Percentiles rank a stretch among this genome's conserved stretches.
phyloP scores from a whole-genome alignment of 1,284 basidiomycete species.

The Dichomitus squalens region DNA sequence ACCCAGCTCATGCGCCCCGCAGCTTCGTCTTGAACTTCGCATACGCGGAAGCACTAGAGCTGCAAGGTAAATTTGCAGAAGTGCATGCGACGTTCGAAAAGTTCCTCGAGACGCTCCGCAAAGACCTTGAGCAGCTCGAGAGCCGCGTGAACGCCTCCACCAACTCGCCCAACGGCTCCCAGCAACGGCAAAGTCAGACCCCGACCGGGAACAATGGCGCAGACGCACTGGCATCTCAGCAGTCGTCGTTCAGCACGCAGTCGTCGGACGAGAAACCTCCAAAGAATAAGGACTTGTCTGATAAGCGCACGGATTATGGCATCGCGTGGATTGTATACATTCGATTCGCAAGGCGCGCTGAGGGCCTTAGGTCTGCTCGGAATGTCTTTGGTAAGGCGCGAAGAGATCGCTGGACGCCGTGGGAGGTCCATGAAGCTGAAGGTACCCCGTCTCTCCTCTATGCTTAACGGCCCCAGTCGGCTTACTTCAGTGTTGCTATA shows the following conservation, averaged over 20 bases:
- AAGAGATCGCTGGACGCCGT: conserved; percentile 83
- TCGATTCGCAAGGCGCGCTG: conserved; percentile 86
- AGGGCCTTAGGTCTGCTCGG: conserved; percentile 81
- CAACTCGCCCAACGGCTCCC: conserved; percentile 39
- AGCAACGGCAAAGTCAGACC: conserved; percentile 5
- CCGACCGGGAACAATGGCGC: neutral
- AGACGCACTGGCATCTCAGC: neutral
- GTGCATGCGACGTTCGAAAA: conserved; percentile 73
- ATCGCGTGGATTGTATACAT: conserved; percentile 87
- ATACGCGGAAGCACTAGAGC: conserved; percentile 84
- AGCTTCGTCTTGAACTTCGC: conserved; percentile 92
- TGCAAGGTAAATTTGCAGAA: conserved; percentile 61
- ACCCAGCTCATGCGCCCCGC: neutral
- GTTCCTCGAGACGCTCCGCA: conserved; percentile 71
- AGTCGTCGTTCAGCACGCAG: conserved; percentile 44
- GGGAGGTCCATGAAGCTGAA: conserved; percentile 94
- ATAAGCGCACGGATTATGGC: conserved; percentile 68
- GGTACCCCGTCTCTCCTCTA: conserved; percentile 52
- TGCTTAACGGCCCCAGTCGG: conserved; percentile 1
- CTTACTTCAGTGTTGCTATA: conserved; percentile 32
- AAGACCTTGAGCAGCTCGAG: conserved; percentile 76
- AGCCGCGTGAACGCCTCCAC: conserved; percentile 43
- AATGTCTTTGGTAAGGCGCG: conserved; percentile 84
- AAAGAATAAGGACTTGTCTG: conserved; percentile 56
- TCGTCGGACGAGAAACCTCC: conserved; percentile 48